Base-by-base conservation (phyloP, 2,329 filamentous ascomycete species). In the Tolypocladium album region DNA sequence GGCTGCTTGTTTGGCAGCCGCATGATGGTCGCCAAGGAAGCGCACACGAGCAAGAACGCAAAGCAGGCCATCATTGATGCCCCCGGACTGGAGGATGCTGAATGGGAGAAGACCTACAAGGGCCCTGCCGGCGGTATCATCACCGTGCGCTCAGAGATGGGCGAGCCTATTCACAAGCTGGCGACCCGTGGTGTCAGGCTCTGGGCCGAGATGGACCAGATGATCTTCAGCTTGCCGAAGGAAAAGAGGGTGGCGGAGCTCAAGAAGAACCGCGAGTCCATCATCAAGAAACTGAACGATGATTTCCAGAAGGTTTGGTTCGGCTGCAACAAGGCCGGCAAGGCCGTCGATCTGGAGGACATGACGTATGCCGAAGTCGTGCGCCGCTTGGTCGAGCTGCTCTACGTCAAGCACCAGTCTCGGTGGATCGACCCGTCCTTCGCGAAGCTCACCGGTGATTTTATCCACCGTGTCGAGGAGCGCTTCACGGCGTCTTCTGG, bases 281-380 rank as follows among this genome's bases (percentile, higher is more conserved):
- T 96, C 74, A 96, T 97, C 77, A 88, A 92, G 80, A 94, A 93
- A 75, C 85, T 97, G 67, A 97, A 97, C 70, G 91, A 92, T 64
- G 92, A 97, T 73, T 97, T 92, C 81, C 92, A 96, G 68, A 96
- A 96, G 79, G 90, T 95, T 13, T 97, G 92, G 92, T 97, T 97
- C 69, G 92, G 92, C 59, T 86, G 87, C 66, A 94, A 96, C 78
- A 85, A 87, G 70, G 82, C 82, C 57, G 90, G 91, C 59, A 81
- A 92, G 72, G 85, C 90, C 11, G 89, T 92, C 31, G 92, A 97
- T 64, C 81, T 97, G 0, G 92, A 96, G 70, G 92, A 96, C 71
- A 97, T 97, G 92, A 96, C 92, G 1, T 97, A 97, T 66, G 86
- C 84, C 24, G 91, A 96, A 71, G 89, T 97, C 42, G 84, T 94